These are phyloP conservation scores for Trebouxia sp. DNA, from an alignment of 139 green algal species.

Conservation along the genomic window DNA sequence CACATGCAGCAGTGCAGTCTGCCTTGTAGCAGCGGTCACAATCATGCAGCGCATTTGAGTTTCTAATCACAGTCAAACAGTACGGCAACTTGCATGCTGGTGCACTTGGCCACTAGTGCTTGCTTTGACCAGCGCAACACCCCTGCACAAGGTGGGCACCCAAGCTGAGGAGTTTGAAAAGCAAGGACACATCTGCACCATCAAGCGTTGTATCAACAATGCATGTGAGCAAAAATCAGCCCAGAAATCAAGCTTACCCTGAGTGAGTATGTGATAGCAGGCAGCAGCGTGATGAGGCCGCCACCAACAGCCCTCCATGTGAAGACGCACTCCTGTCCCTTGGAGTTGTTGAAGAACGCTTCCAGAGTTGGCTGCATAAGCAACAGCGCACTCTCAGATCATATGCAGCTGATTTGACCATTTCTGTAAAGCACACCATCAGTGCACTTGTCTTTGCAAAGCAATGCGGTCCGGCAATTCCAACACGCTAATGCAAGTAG, in stretches of 20 bases:
- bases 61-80: background rate
- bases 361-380: conserved; percentile 39
- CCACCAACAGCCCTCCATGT: conserved; percentile 44
- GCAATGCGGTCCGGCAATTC: too few relatives aligned
- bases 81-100: background rate
- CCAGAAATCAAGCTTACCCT: conserved; percentile 26
- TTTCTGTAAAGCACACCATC: too few relatives aligned
- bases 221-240: background rate
- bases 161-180: background rate
- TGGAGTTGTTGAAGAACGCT: conserved; percentile 40
- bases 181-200: background rate
- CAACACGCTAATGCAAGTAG: too few relatives aligned
- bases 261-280: conserved; percentile 39
- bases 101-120: too few relatives aligned
- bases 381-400: too few relatives aligned
- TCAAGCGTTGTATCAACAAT: background rate
- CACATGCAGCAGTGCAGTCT: background rate
- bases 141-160: background rate
- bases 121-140: too few relatives aligned
- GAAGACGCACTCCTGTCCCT: conserved; percentile 45
- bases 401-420: too few relatives aligned
- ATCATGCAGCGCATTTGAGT: background rate
- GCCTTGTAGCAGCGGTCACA: background rate
- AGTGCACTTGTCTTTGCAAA: too few relatives aligned
- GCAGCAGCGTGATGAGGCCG: conserved; percentile 43